Percentiles rank a stretch among this genome's conserved stretches.
These are phyloP conservation scores for Apiotrichum siamense DNA, from an alignment of 1,284 basidiomycete genomes.

Conservation along the genomic window DNA sequence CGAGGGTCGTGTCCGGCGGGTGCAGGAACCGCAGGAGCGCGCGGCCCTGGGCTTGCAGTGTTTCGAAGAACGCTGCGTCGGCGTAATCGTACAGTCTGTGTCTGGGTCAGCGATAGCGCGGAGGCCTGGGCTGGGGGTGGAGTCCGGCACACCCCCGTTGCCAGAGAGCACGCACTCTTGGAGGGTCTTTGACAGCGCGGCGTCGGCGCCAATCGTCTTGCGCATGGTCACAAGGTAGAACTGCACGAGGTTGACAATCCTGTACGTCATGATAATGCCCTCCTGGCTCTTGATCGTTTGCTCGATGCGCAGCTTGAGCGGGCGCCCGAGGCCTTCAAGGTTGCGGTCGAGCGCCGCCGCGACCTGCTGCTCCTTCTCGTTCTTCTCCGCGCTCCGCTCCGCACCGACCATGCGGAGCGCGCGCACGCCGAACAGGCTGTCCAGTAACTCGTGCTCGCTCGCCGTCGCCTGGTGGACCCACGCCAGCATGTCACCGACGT, in stretches of 20 bases:
- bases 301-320: slow-evolving; percentile 77
- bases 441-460: slow-evolving; percentile 86
- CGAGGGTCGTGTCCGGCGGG: slow-evolving; percentile 68
- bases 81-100: slow-evolving; percentile 74
- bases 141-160: not conserved
- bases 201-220: slow-evolving; percentile 76
- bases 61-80: slow-evolving; percentile 76
- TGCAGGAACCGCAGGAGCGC: slow-evolving; percentile 65
- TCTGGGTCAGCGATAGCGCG: not conserved
- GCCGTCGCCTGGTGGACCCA: slow-evolving; percentile 98
- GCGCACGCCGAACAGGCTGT: slow-evolving; percentile 68
- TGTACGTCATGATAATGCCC: slow-evolving; percentile 83
- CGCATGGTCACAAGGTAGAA: slow-evolving; percentile 92
- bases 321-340: slow-evolving; percentile 76
- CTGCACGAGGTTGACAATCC: slow-evolving; percentile 85
- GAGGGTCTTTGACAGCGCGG: slow-evolving; percentile 68
- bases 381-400: slow-evolving; percentile 33
- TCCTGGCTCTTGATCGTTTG: slow-evolving; percentile 91
- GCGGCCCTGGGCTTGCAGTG: slow-evolving; percentile 72
- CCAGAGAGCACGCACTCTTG: slow-evolving; percentile 59
- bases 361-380: slow-evolving; percentile 73
- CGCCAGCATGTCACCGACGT: slow-evolving; percentile 96
- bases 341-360: slow-evolving; percentile 73
- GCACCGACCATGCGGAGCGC: slow-evolving; percentile 66
- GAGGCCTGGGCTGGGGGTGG: not conserved